phyloP scores from a whole-genome alignment of 805 yeast species.

The Ogataea chonburiensis region DNA sequence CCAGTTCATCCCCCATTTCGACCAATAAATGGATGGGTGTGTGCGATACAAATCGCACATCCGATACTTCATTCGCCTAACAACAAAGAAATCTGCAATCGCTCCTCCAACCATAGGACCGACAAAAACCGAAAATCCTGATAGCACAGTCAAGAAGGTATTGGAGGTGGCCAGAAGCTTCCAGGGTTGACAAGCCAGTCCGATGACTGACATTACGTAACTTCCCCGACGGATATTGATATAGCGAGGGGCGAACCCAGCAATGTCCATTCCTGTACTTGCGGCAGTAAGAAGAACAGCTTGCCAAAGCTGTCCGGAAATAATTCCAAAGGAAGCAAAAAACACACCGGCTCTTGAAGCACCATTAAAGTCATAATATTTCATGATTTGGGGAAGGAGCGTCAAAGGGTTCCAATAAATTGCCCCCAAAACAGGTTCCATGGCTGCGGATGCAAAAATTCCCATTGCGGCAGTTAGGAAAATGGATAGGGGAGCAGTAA shows the following conservation, averaged over 20 bases:
- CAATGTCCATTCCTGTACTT: slow-evolving; percentile 51
- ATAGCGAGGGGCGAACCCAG: slow-evolving; percentile 45
- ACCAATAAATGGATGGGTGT: slow-evolving; percentile 17
- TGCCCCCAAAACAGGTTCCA: slow-evolving; percentile 42
- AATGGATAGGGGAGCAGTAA: slow-evolving; percentile 48
- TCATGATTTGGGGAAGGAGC: slow-evolving; percentile 41
- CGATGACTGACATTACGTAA: slow-evolving; percentile 35
- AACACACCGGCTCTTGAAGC: slow-evolving; percentile 48
- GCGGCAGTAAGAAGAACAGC: slow-evolving; percentile 41
- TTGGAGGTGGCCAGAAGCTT: slow-evolving; percentile 36
- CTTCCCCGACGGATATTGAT: slow-evolving; percentile 48
- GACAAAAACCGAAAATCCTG: slow-evolving; percentile 73
- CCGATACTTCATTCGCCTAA: slow-evolving; percentile 34
- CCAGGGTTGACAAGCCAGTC: slow-evolving; percentile 44
- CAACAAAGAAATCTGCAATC: slow-evolving; percentile 25
- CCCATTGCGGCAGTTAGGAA: slow-evolving; percentile 72
- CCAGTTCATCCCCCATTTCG: slow-evolving; percentile 21
- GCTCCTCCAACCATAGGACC: slow-evolving; percentile 26
- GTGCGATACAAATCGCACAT: slow-evolving; percentile 24
- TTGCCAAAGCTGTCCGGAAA: slow-evolving; percentile 39
- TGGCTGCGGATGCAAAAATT: slow-evolving; percentile 53
- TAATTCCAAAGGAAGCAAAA: slow-evolving; percentile 41
- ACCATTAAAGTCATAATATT: slow-evolving; percentile 35
- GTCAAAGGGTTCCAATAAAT: slow-evolving; percentile 53
- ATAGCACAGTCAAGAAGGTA: slow-evolving; percentile 61